Evolutionary conservation across 108 stramenopile genomes (phyloP), one percentile per base, ranked within the genome.

Genomic region (Cyclotella choctawhatcheeana): DNA sequence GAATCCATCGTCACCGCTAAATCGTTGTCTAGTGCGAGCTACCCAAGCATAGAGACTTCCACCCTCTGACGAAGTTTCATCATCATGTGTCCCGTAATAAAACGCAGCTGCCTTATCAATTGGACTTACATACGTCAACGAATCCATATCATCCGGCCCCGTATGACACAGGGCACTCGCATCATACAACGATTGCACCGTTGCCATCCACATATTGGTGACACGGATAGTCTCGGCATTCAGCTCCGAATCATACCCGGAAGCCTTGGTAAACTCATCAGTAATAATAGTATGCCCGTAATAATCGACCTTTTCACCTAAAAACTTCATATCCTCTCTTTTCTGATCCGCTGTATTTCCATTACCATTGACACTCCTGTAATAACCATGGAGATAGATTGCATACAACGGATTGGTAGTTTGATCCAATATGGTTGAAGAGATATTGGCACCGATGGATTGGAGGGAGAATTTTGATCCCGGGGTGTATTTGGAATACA

Each of bases 141-240:
- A 43, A 45, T 73, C 66, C 10, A 54, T 22, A 2, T 64, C 76
- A 24, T 61, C 66, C 10, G 25, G 31, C 18, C 62, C 63, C 20
- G 31, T 32, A 6, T 77, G 44, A 71, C 91, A 94, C 13, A 80
- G 35, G 10, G 47, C 34, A 44, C 86, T 44, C 22, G 73, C 85
- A 24, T 86, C 70, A 66, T 87, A 88, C 0, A 94, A 69, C 16
- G 78, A 44, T 68, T 90, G 79, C 0, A 78, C 81, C 33, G 73
- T 76, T 0, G 83, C 86, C 91, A 92, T 94, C 88, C 89, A 89
- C 54, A 94, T 77, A 52, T 74, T 88, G 13, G 87, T 51, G 8
- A 85, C 77, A 18, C 66, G 67, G 7, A 79, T 63, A 10, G 78
- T 67, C 26, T 79, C 67, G 2, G 78, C 71, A 7, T 70, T 79